Percentiles rank a stretch among this genome's conserved stretches.
Evolutionary conservation across 495 filamentous ascomycete species (phyloP).

Genomic region (Aspergillus asperescens): DNA sequence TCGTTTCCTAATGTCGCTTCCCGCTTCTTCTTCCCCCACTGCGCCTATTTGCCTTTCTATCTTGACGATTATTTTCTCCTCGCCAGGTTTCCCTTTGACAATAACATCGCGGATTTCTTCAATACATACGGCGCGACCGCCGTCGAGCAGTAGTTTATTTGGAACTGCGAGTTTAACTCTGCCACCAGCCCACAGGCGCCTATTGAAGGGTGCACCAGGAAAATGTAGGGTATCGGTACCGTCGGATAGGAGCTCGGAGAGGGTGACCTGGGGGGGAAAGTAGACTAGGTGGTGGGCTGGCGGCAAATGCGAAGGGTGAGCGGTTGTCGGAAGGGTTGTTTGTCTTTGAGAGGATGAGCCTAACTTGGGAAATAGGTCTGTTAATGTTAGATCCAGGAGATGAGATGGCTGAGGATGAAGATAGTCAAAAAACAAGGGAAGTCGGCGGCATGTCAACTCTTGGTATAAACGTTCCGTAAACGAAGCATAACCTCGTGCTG

Average conservation of each 20-base stretch:
- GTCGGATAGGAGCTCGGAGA: conserved; percentile 58
- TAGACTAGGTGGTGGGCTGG: conserved; percentile 61
- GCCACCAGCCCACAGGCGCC: conserved; percentile 80
- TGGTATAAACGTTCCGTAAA: conserved; percentile 27
- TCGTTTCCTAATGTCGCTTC: conserved; percentile 32
- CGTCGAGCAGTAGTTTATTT: conserved; percentile 40
- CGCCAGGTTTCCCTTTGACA: conserved; percentile 48
- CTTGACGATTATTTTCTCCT: conserved; percentile 56
- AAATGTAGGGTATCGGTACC: conserved; percentile 67
- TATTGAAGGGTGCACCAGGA: conserved; percentile 59
- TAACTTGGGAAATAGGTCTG: conserved; percentile 47
- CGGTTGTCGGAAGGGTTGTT: conserved; percentile 32
- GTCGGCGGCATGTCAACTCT: conserved; percentile 42
- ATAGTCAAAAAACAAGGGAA: conserved; percentile 58
- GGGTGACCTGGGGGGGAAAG: conserved; percentile 58
- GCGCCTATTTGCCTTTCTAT: conserved; percentile 49
- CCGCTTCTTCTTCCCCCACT: conserved; percentile 32
- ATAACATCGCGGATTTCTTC: conserved; percentile 61
- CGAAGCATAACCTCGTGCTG: conserved; percentile 23
- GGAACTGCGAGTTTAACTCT: conserved; percentile 30
- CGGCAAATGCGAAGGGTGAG: conserved; percentile 35
- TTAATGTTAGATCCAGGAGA: conserved; percentile 59
- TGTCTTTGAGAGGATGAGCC: background rate
- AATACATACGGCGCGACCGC: conserved; percentile 49
- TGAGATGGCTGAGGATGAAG: conserved; percentile 59